phyloP scores from a whole-genome alignment of 2,329 filamentous ascomycete species.

The Arthrobotrys sphaeroides region DNA sequence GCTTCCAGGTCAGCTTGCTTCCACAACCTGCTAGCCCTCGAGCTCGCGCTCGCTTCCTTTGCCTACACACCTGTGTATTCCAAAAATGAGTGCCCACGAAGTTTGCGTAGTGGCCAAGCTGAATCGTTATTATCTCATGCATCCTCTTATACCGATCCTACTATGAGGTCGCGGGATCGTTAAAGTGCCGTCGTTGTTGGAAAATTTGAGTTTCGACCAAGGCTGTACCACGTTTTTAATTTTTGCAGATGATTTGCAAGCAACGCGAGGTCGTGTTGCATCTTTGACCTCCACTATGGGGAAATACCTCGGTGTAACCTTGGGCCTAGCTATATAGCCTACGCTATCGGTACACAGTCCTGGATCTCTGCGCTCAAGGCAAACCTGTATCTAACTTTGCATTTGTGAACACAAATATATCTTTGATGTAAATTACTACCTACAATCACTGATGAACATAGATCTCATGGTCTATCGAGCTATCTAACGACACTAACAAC shows the following conservation, averaged over 20 bases:
- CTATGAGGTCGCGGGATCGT: not conserved
- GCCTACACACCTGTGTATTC: constrained; percentile 67
- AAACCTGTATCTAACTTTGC: too few species aligned
- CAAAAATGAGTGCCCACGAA: constrained; percentile 96
- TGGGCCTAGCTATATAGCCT: too few species aligned
- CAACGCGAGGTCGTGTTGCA: constrained; percentile 5
- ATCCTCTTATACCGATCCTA: constrained; percentile 65
- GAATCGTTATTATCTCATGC: constrained; percentile 94
- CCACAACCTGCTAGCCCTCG: too few species aligned
- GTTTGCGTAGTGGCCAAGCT: constrained; percentile 92
- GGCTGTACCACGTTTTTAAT: constrained; percentile 1
- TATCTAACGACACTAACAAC: not conserved
- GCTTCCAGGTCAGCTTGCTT: constrained; percentile 31
- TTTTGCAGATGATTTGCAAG: not conserved
- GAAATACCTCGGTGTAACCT: too few species aligned
- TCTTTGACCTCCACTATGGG: not conserved
- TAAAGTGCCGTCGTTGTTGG: not conserved
- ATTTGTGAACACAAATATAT: too few species aligned
- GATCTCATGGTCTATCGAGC: not conserved
- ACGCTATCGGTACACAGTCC: too few species aligned
- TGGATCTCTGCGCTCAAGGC: too few species aligned
- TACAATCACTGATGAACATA: too few species aligned
- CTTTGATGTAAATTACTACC: not conserved
- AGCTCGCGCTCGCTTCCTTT: not conserved
- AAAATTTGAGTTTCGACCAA: constrained; percentile 39